Evolutionary conservation across 1,139 yeast species (phyloP).

Genomic region (Kodamaea fungicola): DNA sequence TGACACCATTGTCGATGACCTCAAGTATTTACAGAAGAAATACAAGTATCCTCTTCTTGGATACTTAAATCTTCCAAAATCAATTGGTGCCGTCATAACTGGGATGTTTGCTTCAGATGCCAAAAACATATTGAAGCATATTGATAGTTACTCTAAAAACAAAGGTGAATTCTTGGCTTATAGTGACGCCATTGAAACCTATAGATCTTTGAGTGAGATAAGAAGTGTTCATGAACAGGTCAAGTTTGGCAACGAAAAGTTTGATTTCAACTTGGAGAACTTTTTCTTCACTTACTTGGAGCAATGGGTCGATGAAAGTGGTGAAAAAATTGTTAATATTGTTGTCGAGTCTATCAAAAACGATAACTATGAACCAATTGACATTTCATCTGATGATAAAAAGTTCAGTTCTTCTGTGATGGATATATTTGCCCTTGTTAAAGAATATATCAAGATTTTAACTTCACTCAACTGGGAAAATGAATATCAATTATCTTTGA

Average conservation of each 20-base stretch:
- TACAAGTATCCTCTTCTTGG: slow-evolving; percentile 64
- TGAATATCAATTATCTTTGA: slow-evolving; percentile 55
- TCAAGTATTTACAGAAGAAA: slow-evolving; percentile 53
- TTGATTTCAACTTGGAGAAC: slow-evolving; percentile 57
- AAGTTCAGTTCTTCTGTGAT: slow-evolving; percentile 53
- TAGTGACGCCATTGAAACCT: slow-evolving; percentile 61
- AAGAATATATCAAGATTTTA: slow-evolving; percentile 53
- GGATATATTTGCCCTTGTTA: slow-evolving; percentile 64
- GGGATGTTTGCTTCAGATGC: slow-evolving; percentile 65
- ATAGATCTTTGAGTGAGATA: slow-evolving; percentile 53
- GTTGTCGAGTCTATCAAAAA: slow-evolving; percentile 52
- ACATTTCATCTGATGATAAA: slow-evolving; percentile 36
- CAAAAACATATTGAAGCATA: slow-evolving; percentile 55
- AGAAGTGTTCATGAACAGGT: slow-evolving; percentile 55
- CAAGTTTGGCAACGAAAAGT: slow-evolving; percentile 20
- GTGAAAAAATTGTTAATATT: slow-evolving; percentile 45
- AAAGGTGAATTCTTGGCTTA: slow-evolving; percentile 43
- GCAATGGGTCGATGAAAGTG: slow-evolving; percentile 55
- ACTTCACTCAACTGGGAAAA: slow-evolving; percentile 61
- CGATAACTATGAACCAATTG: slow-evolving; percentile 57
- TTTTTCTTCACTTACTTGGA: slow-evolving; percentile 57
- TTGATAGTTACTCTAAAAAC: slow-evolving; percentile 41
- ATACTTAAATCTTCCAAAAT: slow-evolving; percentile 49
- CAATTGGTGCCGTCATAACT: slow-evolving; percentile 55
- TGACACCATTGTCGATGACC: slow-evolving; percentile 49